These are phyloP conservation scores for Sisymbrium altissimum DNA, from an alignment of 345 rosid species.

Conservation along the genomic window DNA sequence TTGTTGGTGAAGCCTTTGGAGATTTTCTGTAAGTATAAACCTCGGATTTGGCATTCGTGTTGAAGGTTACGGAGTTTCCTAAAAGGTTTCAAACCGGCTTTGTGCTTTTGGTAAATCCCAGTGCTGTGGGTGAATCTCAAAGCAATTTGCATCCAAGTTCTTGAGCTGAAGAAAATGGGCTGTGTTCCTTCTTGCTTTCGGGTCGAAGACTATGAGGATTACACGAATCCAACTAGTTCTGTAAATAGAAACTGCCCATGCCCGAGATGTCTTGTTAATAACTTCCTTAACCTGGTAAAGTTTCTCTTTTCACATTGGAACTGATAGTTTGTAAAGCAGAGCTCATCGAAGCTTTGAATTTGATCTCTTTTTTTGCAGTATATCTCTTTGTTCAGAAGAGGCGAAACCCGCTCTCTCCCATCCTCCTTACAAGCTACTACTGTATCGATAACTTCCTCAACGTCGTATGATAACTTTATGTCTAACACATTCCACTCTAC, in stretches of 20 bases:
- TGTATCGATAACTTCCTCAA: slow-evolving; percentile 59
- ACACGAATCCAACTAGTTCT: slow-evolving; percentile 58
- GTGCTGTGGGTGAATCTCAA: neutral
- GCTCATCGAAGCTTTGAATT: neutral
- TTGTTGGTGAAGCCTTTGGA: slow-evolving; percentile 7
- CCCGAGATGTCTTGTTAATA: slow-evolving; percentile 65
- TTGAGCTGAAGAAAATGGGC: slow-evolving; percentile 51
- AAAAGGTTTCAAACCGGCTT: neutral
- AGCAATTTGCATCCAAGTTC: slow-evolving; percentile 22
- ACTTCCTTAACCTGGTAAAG: slow-evolving; percentile 64
- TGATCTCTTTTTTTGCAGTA: slow-evolving; percentile 48
- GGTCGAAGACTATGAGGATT: slow-evolving; percentile 59
- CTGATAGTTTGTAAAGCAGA: neutral
- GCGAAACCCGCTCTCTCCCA: slow-evolving; percentile 69
- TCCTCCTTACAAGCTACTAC: slow-evolving; percentile 65
- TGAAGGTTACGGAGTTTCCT: neutral
- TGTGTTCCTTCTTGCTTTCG: slow-evolving; percentile 80
- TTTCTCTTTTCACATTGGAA: neutral
- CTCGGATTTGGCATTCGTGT: neutral
- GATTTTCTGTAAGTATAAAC: neutral
- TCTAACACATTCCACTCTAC: slow-evolving; percentile 77
- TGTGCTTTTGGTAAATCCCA: neutral
- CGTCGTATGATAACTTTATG: slow-evolving; percentile 72
- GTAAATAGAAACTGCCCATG: slow-evolving; percentile 66
- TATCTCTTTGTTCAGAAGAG: slow-evolving; percentile 64